Conservation (phyloP, 140 eudicot genomes). For the Oenanthe javanica region DNA sequence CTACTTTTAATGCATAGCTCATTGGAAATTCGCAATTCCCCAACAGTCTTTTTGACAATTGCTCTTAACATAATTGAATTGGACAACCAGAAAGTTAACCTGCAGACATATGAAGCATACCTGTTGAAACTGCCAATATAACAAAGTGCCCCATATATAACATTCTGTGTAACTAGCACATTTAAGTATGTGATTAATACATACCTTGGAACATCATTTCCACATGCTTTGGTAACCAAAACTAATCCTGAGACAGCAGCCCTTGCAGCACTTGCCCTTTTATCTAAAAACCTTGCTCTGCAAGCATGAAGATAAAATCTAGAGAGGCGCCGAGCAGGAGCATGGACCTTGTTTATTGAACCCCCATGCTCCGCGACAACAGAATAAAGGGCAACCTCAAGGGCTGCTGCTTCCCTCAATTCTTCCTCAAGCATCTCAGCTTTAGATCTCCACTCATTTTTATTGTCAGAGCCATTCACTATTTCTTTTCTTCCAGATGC, state of each 20-base stretch:
- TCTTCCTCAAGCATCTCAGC: slow-evolving; percentile 85
- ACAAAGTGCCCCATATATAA: neutral
- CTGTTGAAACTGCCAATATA: slow-evolving; percentile 7
- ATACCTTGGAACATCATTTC: slow-evolving; percentile 93
- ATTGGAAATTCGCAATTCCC: slow-evolving; percentile 22
- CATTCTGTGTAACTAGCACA: neutral
- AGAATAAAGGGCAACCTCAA: slow-evolving; percentile 77
- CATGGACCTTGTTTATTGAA: slow-evolving; percentile 75
- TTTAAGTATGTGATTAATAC: slow-evolving; percentile 3
- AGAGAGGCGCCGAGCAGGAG: slow-evolving; percentile 82
- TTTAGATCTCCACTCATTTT: slow-evolving; percentile 37
- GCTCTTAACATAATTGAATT: slow-evolving; percentile 76
- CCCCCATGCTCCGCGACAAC: slow-evolving; percentile 80
- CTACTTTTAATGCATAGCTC: slow-evolving; percentile 6
- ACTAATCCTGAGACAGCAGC: slow-evolving; percentile 65
- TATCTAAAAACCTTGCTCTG: slow-evolving; percentile 36
- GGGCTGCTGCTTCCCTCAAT: slow-evolving; percentile 85
- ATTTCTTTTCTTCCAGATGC: slow-evolving; percentile 24
- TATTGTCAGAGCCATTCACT: slow-evolving; percentile 29
- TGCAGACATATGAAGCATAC: slow-evolving; percentile 25
- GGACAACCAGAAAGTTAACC: slow-evolving; percentile 93
- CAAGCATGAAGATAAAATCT: slow-evolving; percentile 74
- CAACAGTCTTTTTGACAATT: slow-evolving; percentile 48
- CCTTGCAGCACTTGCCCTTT: slow-evolving; percentile 65
- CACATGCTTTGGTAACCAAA: slow-evolving; percentile 91